These are phyloP conservation scores for Dichotomopilus funicola DNA, from an alignment of 2,329 filamentous ascomycete genomes.

Conservation along the genomic window DNA sequence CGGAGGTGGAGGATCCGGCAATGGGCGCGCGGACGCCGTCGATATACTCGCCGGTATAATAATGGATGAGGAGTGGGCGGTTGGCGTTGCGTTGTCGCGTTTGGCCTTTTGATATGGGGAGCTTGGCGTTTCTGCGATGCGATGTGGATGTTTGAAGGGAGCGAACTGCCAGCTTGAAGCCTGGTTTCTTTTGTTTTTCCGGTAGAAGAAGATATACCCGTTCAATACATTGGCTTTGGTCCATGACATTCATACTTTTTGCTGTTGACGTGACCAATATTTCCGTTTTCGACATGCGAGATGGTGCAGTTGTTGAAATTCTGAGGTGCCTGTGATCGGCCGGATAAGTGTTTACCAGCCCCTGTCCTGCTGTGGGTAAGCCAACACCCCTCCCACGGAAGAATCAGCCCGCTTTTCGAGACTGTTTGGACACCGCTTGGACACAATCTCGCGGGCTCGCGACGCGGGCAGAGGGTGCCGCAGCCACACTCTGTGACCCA, in stretches of 20 bases:
- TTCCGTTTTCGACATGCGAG: not conserved
- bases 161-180: not conserved
- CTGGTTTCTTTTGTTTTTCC: slow-evolving; percentile 9
- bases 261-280: not conserved
- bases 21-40: not conserved
- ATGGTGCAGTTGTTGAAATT: not conserved
- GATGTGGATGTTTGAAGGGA: not conserved
- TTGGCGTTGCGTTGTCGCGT: no score
- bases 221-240: not conserved
- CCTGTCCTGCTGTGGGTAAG: not conserved
- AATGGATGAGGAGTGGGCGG: no score
- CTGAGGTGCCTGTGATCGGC: not conserved
- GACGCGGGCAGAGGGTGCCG: no score
- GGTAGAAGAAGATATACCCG: slow-evolving; percentile 8
- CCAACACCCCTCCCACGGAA: no score
- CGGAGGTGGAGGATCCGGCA: not conserved
- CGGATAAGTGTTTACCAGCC: slow-evolving; percentile 11
- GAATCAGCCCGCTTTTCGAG: no score
- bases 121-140: no score
- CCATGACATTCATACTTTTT: not conserved
- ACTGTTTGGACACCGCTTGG: no score
- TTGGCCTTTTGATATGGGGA: no score
- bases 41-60: slow-evolving; percentile 8
- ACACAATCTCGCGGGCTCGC: no score
- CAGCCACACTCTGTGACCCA: no score